Evolutionary conservation across 2,329 filamentous ascomycete genomes (phyloP).

Genomic region (Penicillium sp.): DNA sequence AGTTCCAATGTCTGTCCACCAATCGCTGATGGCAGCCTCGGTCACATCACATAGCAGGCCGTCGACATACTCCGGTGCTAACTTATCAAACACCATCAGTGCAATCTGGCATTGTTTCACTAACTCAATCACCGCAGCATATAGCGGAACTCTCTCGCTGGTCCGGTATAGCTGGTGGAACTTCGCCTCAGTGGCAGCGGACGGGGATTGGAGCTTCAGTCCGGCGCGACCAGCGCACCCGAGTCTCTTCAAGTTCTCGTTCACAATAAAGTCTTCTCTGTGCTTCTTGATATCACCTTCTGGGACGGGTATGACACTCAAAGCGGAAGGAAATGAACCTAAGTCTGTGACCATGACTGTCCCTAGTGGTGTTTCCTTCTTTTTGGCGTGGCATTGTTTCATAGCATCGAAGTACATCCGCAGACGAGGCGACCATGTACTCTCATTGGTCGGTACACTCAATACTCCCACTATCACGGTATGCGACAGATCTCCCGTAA

Average conservation of each 20-base stretch:
- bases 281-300: slow-evolving; percentile 81
- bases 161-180: slow-evolving; percentile 89
- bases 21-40: slow-evolving; percentile 84
- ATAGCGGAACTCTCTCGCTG: slow-evolving; percentile 77
- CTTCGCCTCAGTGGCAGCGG: slow-evolving; percentile 80
- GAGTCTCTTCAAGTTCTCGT: slow-evolving; percentile 88
- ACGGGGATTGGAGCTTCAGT: slow-evolving; percentile 75
- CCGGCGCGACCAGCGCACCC: slow-evolving; percentile 90
- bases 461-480: slow-evolving; percentile 77
- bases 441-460: slow-evolving; percentile 77
- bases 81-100: slow-evolving; percentile 80
- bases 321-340: slow-evolving; percentile 83
- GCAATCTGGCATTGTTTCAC: slow-evolving; percentile 91
- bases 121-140: slow-evolving; percentile 79
- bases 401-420: slow-evolving; percentile 84
- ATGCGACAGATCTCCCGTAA: slow-evolving; percentile 82
- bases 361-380: slow-evolving; percentile 78
- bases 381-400: slow-evolving; percentile 79
- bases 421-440: slow-evolving; percentile 74
- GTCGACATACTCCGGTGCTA: slow-evolving; percentile 87
- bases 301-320: slow-evolving; percentile 89
- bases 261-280: slow-evolving; percentile 84
- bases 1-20: slow-evolving; percentile 92
- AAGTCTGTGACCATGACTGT: slow-evolving; percentile 93
- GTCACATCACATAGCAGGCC: slow-evolving; percentile 91